These are phyloP conservation scores for Phytophthora foliorum DNA, from an alignment of 352 stramenopile genomes.

Conservation along the genomic window DNA sequence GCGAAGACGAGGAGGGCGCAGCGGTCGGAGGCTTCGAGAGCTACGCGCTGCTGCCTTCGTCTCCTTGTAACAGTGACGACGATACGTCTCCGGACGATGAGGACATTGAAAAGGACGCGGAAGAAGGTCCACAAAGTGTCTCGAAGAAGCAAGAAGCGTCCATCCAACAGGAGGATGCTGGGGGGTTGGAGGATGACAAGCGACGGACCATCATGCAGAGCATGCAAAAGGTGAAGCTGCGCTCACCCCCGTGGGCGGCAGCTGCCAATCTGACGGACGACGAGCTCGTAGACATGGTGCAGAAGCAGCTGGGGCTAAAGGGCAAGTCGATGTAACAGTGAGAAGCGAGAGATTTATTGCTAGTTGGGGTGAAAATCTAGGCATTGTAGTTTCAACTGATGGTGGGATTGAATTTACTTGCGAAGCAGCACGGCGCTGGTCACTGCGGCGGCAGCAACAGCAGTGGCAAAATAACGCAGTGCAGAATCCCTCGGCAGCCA, in stretches of 20 bases:
- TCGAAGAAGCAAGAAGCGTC: not conserved
- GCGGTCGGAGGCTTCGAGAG: constrained; percentile 37
- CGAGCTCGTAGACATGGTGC: constrained; percentile 62
- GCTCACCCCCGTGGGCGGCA: constrained; percentile 57
- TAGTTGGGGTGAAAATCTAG: not conserved
- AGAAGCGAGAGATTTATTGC: constrained; percentile 18
- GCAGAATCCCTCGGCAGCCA: constrained; percentile 6
- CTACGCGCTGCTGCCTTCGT: constrained; percentile 46
- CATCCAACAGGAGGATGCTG: constrained; percentile 9
- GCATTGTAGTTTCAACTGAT: constrained; percentile 8
- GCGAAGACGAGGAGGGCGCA: constrained; percentile 31
- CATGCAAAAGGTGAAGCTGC: constrained; percentile 62
- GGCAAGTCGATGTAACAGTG: constrained; percentile 15
- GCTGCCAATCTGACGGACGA: constrained; percentile 56
- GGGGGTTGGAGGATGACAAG: constrained; percentile 41
- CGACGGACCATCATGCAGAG: constrained; percentile 57
- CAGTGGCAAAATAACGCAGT: constrained; percentile 20
- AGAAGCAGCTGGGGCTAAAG: constrained; percentile 39
- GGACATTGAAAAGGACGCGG: constrained; percentile 21
- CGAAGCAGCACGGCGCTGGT: constrained; percentile 28
- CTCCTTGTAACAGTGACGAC: constrained; percentile 39
- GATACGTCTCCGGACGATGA: constrained; percentile 18
- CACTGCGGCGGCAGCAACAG: constrained; percentile 23
- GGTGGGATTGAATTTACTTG: constrained; percentile 23
- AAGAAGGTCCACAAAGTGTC: constrained; percentile 3